Conservation (phyloP, 2,329 filamentous ascomycete genomes). For the Fusarium ambrosium region DNA sequence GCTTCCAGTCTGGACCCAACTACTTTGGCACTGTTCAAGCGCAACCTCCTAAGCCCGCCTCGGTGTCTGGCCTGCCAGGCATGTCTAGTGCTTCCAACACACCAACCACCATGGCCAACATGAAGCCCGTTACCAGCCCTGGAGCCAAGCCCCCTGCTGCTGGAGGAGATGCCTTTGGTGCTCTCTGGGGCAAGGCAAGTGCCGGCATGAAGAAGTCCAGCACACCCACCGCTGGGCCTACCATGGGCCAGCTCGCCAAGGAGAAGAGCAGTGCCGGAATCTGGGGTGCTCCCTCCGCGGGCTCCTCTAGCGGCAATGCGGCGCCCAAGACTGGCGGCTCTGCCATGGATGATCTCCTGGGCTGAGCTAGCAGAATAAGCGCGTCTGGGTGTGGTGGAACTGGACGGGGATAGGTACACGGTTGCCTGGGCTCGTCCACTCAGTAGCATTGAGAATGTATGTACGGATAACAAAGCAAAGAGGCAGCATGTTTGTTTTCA, state of each 20-base stretch:
- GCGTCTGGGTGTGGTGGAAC: constrained; percentile 20
- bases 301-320: constrained; percentile 45
- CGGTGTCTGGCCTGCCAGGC: constrained; percentile 47
- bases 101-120: constrained; percentile 58
- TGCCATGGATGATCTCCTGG: constrained; percentile 64
- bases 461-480: constrained; percentile 42
- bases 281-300: constrained; percentile 80
- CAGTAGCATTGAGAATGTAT: constrained; percentile 38
- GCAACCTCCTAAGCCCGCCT: constrained; percentile 47
- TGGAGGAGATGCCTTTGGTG: constrained; percentile 89
- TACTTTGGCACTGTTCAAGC: constrained; percentile 89
- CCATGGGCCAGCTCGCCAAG: constrained; percentile 95
- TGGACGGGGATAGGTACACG: constrained; percentile 18
- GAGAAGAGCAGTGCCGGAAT: constrained; percentile 96
- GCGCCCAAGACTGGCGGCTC: constrained; percentile 53
- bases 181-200: constrained; percentile 83
- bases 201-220: constrained; percentile 80
- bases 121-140: constrained; percentile 63
- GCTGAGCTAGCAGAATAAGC: constrained; percentile 47
- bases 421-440: constrained; percentile 10
- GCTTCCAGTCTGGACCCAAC: constrained; percentile 85
- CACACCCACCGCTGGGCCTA: constrained; percentile 74
- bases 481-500: constrained; percentile 50
- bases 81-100: constrained; percentile 53
- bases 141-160: constrained; percentile 67